phyloP scores from a whole-genome alignment of 192 early-diverging fungal genomes.

The Entrophospora sp. region DNA sequence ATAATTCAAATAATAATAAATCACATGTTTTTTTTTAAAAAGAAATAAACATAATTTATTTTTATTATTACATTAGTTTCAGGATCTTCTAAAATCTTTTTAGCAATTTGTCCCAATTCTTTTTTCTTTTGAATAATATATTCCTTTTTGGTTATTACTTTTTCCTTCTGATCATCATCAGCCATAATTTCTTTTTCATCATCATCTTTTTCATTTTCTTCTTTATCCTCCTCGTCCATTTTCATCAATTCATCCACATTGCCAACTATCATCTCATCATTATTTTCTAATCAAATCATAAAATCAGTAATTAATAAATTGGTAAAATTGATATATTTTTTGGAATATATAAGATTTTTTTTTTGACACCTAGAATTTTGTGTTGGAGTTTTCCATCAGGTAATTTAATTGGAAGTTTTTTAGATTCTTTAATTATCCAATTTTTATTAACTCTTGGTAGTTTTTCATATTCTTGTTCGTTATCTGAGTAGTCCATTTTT shows the following conservation, averaged over 20 bases:
- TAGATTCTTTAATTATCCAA: constrained; percentile 48
- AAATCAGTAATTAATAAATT: constrained; percentile 15
- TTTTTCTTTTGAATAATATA: constrained; percentile 60
- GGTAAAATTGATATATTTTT: too few relatives aligned
- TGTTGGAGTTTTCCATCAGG: constrained; percentile 47
- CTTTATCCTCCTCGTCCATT: too few relatives aligned
- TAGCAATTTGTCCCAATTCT: constrained; percentile 71
- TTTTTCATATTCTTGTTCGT: constrained; percentile 60
- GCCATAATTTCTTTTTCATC: constrained; percentile 17
- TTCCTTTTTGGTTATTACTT: constrained; percentile 44
- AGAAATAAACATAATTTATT: too few relatives aligned
- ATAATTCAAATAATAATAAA: constrained; percentile 6
- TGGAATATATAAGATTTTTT: not conserved
- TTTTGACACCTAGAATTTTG: not conserved
- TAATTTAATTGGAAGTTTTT: constrained; percentile 61
- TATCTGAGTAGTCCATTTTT: too few relatives aligned
- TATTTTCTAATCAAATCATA: constrained; percentile 29
- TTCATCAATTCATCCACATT: constrained; percentile 29
- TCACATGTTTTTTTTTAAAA: too few relatives aligned
- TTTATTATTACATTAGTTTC: constrained; percentile 50
- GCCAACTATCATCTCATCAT: constrained; percentile 11
- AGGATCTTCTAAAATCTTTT: constrained; percentile 71
- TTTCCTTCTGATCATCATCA: constrained; percentile 29
- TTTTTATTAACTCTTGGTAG: constrained; percentile 44
- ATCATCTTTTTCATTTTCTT: constrained; percentile 29